These are phyloP conservation scores for Aurifilum marmelostoma DNA, from an alignment of 2,329 filamentous ascomycete genomes.

Conservation along the genomic window DNA sequence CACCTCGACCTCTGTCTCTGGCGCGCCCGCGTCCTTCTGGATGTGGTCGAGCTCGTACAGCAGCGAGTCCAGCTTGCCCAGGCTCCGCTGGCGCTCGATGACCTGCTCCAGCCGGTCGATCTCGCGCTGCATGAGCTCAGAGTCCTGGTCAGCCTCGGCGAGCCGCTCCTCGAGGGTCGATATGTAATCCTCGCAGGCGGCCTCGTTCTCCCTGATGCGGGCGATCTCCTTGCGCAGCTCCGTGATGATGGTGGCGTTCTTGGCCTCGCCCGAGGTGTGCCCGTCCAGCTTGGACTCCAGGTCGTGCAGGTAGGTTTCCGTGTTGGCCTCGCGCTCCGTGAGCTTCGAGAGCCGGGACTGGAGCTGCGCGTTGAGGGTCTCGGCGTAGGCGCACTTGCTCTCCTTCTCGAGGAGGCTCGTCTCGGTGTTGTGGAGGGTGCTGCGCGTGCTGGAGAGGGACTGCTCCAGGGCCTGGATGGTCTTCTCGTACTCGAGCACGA, in stretches of 20 bases:
- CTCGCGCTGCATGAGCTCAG: constrained; percentile 95
- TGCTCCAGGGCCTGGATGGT: constrained; percentile 94
- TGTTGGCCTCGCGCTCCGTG: constrained; percentile 87
- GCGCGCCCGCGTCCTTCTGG: constrained; percentile 59
- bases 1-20: constrained; percentile 42
- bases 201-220: constrained; percentile 86
- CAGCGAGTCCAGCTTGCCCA: constrained; percentile 91
- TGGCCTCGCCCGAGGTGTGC: constrained; percentile 89
- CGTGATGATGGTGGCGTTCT: constrained; percentile 80
- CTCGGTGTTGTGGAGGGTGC: constrained; percentile 82
- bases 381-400: constrained; percentile 88
- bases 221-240: constrained; percentile 91
- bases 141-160: constrained; percentile 93
- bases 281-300: constrained; percentile 89
- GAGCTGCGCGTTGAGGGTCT: constrained; percentile 89
- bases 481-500: constrained; percentile 97
- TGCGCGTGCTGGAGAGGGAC: constrained; percentile 84
- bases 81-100: constrained; percentile 89
- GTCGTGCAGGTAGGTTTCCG: constrained; percentile 90
- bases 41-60: constrained; percentile 87
- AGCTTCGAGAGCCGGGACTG: constrained; percentile 90
- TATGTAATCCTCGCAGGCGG: constrained; percentile 92
- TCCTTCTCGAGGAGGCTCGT: constrained; percentile 89
- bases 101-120: constrained; percentile 94
- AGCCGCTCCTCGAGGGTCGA: constrained; percentile 94